Base-by-base conservation (phyloP, 2,329 filamentous ascomycete genomes). In the Madurella fahalii region DNA sequence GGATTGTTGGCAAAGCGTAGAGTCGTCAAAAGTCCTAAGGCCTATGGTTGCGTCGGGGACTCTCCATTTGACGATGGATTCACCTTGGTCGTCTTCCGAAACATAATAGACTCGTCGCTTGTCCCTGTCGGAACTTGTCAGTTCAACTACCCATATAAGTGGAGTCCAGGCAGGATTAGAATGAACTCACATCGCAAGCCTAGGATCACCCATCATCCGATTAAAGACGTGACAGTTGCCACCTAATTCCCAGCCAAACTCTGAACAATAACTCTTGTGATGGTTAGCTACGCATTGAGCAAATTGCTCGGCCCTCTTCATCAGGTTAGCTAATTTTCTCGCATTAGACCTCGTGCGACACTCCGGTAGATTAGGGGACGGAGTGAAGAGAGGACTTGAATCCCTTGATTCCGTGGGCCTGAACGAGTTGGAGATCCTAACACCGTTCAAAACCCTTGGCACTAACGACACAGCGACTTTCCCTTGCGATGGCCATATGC, bases 181-280 rank as follows among this genome's bases (percentile, higher is more conserved):
- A 44, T 9, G 43, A 8, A 39, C 48, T 20, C 8, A 51, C 49
- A 51, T 44, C 18, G 31, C 30, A 30, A 51, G 41, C 13, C 4
- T 32, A 44, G 15, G 7, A 30, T 51, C 49, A 25, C 44, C 49
- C 30, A 44, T 37, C 9, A 51, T 40, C 40, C 40, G 18, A 31
- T 41, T 40, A 18, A 51, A 51, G 16, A 30, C 15, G 5, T 51
- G 40, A 5, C 25, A 4, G 40, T 41, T 44, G 32, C 40, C 12
- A 18, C 31, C 30, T 18, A 44, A 31, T 16, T 51, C 49, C 49
- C 49, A 51, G 17, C 49, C 32, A 17, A 44, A 51, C 17, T 51
- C 41, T 15, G 49, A 51, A 31, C 25, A 7, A 25, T 25, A 7
- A 25, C 25, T 25, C n/a, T n/a, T n/a, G n/a, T n/a, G n/a, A n/a